Conservation (phyloP, 495 filamentous ascomycete genomes). For the Xylaria longipes region DNA sequence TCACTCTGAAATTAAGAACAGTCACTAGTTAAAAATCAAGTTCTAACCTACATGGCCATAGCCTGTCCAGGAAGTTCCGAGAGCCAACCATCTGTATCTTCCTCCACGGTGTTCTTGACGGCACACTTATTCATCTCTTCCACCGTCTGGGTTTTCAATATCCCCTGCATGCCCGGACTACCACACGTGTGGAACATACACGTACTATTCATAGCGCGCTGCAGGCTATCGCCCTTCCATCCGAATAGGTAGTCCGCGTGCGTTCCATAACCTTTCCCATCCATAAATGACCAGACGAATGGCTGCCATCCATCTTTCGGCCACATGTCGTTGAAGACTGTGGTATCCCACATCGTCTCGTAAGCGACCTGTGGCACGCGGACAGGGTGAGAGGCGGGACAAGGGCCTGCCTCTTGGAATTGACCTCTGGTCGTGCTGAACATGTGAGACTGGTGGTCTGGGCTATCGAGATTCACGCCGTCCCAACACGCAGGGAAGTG, state of each 20-base stretch:
- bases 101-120: conserved; percentile 46
- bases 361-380: conserved; percentile 56
- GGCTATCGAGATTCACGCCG: conserved; percentile 61
- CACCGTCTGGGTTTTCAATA: conserved; percentile 52
- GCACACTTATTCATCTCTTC: conserved; percentile 52
- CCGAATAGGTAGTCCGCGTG: conserved; percentile 56
- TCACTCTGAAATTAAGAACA: background rate
- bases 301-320: conserved; percentile 51
- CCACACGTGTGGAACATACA: conserved; percentile 55
- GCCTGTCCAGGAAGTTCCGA: conserved; percentile 37
- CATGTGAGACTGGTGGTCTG: conserved; percentile 61
- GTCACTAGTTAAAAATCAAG: background rate
- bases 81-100: conserved; percentile 49
- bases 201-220: conserved; percentile 49
- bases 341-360: conserved; percentile 59
- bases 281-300: conserved; percentile 53
- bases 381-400: conserved; percentile 56
- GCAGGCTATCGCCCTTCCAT: conserved; percentile 52
- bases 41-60: conserved; percentile 23
- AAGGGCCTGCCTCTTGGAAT: conserved; percentile 48
- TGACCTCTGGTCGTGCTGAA: conserved; percentile 46
- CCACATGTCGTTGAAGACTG: conserved; percentile 51
- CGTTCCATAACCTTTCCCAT: conserved; percentile 52
- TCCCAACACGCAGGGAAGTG: conserved; percentile 62
- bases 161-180: conserved; percentile 39